Conservation (phyloP, 2,329 filamentous ascomycete genomes). For the Alternaria ventricosa region DNA sequence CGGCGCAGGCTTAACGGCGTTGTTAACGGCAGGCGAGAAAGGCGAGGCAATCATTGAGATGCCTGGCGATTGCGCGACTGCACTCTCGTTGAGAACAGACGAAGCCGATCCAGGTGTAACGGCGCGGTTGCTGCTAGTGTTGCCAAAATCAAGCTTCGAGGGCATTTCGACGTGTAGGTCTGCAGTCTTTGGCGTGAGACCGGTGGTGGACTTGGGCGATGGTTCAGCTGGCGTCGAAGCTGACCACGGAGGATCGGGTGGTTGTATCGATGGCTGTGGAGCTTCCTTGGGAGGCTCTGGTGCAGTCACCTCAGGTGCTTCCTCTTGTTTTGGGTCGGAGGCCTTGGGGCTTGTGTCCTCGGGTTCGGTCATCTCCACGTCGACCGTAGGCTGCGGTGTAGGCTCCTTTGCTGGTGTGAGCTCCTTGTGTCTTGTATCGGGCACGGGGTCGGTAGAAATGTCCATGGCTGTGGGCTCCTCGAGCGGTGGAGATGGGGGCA, state of each 20-base stretch:
- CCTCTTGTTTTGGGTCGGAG: constrained; percentile 33
- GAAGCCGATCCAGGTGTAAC: constrained; percentile 36
- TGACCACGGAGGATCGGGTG: constrained; percentile 43
- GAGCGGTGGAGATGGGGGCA: constrained; percentile 30
- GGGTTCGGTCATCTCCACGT: constrained; percentile 28
- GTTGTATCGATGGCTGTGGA: constrained; percentile 41
- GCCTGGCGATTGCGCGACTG: constrained; percentile 40
- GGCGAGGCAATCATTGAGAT: constrained; percentile 31
- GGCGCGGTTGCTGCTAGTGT: constrained; percentile 21
- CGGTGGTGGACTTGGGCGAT: constrained; percentile 17
- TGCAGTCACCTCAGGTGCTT: constrained; percentile 37
- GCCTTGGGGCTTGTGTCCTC: constrained; percentile 19
- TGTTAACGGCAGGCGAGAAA: constrained; percentile 50
- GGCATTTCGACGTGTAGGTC: constrained; percentile 42
- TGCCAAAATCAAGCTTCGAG: constrained; percentile 31
- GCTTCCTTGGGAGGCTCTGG: constrained; percentile 24
- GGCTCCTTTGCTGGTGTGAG: constrained; percentile 33
- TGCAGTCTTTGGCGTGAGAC: constrained; percentile 18
- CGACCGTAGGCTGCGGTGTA: constrained; percentile 20
- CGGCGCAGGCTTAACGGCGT: constrained; percentile 51
- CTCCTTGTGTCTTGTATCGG: constrained; percentile 26
- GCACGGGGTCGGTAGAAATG: constrained; percentile 27
- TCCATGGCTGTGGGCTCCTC: constrained; percentile 38
- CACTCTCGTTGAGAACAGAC: constrained; percentile 22
- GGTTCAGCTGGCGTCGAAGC: constrained; percentile 21